These are phyloP conservation scores for Clonostachys rhizophaga DNA, from an alignment of 2,329 filamentous ascomycete genomes.

Conservation along the genomic window DNA sequence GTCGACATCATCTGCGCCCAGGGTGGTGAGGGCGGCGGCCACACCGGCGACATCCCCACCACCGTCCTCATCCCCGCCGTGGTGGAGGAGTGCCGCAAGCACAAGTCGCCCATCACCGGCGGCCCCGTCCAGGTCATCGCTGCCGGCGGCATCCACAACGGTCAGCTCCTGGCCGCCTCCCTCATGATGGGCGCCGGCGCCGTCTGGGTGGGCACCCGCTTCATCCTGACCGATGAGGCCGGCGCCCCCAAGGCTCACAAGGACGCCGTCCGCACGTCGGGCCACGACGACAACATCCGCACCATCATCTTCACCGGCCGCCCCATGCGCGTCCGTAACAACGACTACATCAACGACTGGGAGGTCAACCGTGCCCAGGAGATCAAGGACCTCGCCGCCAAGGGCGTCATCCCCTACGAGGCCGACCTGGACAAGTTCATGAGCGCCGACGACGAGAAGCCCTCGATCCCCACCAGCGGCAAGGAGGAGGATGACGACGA, in stretches of 20 bases:
- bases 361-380: conserved; percentile 85
- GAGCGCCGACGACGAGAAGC: conserved; percentile 58
- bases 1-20: conserved; percentile 98
- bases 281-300: conserved; percentile 92
- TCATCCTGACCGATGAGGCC: conserved; percentile 90
- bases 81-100: conserved; percentile 72
- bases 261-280: conserved; percentile 86
- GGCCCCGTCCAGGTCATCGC: conserved; percentile 86
- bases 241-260: conserved; percentile 92
- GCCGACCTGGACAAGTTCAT: conserved; percentile 82
- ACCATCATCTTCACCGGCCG: conserved; percentile 99
- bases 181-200: conserved; percentile 89
- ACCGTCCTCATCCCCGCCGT: conserved; percentile 90
- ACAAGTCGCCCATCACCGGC: conserved; percentile 84
- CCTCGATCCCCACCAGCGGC: conserved; percentile 51
- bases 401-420: conserved; percentile 92
- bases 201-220: conserved; percentile 96
- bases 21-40: conserved; percentile 94
- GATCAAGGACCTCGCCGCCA: conserved; percentile 85
- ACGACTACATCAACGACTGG: conserved; percentile 94
- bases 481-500: conserved; percentile 65
- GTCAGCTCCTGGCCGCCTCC: conserved; percentile 81
- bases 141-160: conserved; percentile 91
- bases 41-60: conserved; percentile 92
- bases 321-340: conserved; percentile 87